Percentiles rank a stretch among this genome's conserved stretches.
These are phyloP conservation scores for Cutaneotrichosporon arboriforme DNA, from an alignment of 1,284 basidiomycete species.

Conservation along the genomic window DNA sequence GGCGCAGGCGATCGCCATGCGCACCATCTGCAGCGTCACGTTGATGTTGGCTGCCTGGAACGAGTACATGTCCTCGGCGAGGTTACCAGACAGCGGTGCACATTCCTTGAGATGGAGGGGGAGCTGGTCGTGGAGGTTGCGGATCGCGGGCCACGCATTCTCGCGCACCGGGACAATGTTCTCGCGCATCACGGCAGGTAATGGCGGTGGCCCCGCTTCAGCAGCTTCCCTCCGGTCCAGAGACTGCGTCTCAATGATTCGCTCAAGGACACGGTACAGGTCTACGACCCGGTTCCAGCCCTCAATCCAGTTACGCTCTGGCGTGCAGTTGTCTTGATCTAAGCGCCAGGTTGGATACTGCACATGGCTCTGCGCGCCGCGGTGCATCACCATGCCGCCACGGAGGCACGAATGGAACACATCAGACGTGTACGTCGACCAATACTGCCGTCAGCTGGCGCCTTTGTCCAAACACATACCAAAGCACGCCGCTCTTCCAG, in stretches of 20 bases:
- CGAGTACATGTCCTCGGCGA: slow-evolving; percentile 15
- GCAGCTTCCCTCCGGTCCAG: too few relatives aligned
- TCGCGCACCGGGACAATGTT: neutral
- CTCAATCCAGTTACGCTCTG: slow-evolving; percentile 5
- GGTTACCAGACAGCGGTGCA: slow-evolving; percentile 17
- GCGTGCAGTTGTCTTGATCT: neutral
- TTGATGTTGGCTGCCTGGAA: slow-evolving; percentile 26
- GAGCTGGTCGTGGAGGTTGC: slow-evolving; percentile 3
- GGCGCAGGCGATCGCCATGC: slow-evolving; percentile 19
- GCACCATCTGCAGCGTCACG: slow-evolving; percentile 22
- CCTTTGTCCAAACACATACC: neutral
- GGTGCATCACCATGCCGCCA: slow-evolving; percentile 13
- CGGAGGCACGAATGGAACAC: slow-evolving; percentile 12
- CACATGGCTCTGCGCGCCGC: slow-evolving; percentile 9
- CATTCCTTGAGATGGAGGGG: slow-evolving; percentile 14
- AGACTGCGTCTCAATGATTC: slow-evolving; percentile 7
- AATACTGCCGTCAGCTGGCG: slow-evolving; percentile 12
- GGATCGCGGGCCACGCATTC: slow-evolving; percentile 1
- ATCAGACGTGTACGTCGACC: slow-evolving; percentile 17
- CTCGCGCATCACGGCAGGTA: neutral
- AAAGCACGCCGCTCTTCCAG: slow-evolving; percentile 14
- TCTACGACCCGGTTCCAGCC: slow-evolving; percentile 19
- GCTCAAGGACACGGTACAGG: slow-evolving; percentile 16
- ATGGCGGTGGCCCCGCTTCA: neutral
- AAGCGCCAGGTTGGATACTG: slow-evolving; percentile 11